Conservation (phyloP, 2,329 filamentous ascomycete genomes). For the Nemania sp. region DNA sequence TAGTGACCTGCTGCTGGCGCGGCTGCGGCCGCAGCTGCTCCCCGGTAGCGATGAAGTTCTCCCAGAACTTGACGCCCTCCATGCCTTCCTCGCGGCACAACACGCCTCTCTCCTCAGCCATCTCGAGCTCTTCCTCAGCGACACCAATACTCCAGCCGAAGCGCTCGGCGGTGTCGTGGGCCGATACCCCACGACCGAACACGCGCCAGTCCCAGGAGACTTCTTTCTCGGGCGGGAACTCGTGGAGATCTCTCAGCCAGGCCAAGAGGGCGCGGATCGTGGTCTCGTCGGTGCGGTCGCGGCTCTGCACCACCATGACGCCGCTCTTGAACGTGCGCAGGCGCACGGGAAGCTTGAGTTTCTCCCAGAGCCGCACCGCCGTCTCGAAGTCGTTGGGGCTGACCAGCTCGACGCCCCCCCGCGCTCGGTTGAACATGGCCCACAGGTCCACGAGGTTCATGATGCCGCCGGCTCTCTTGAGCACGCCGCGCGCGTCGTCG, state of each 20-base stretch:
- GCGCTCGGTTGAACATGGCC: constrained; percentile 91
- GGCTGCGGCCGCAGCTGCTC: constrained; percentile 43
- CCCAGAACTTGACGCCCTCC: constrained; percentile 91
- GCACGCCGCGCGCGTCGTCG: constrained; percentile 77
- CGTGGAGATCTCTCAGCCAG: constrained; percentile 77
- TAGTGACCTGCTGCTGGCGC: constrained; percentile 39
- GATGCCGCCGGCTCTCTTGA: constrained; percentile 81
- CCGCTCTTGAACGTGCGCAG: constrained; percentile 89
- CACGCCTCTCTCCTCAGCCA: constrained; percentile 89
- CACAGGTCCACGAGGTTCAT: constrained; percentile 89
- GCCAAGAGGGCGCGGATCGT: constrained; percentile 75
- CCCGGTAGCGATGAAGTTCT: constrained; percentile 67
- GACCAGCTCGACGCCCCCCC: constrained; percentile 91
- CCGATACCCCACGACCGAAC: constrained; percentile 85
- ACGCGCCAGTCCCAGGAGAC: constrained; percentile 73
- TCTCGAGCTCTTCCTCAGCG: constrained; percentile 91
- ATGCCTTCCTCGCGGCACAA: constrained; percentile 90
- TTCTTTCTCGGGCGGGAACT: constrained; percentile 64
- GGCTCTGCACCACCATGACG: constrained; percentile 88
- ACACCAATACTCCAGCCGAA: constrained; percentile 99
- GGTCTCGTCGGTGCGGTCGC: constrained; percentile 87
- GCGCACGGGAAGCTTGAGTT: constrained; percentile 80
- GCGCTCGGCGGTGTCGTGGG: constrained; percentile 82
- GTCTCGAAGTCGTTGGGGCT: constrained; percentile 91
- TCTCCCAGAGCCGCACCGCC: constrained; percentile 86